phyloP scores from a whole-genome alignment of 2,329 filamentous ascomycete genomes.

The Geosmithia morbida region DNA sequence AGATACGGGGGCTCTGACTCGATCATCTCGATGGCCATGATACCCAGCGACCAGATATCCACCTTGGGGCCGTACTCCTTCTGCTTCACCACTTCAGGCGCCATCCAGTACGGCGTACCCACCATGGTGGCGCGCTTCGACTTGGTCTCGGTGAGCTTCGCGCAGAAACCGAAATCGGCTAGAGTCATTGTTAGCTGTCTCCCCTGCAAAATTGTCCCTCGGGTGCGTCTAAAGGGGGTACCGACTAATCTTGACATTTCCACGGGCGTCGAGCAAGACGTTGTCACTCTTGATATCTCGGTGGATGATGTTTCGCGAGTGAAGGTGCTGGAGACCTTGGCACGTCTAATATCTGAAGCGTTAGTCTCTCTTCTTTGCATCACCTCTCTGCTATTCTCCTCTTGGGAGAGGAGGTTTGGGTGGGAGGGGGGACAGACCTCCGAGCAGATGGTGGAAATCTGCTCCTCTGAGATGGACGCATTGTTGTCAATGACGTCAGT shows the following conservation, averaged over 20 bases:
- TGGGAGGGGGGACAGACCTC: constrained; percentile 50
- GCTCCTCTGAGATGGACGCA: constrained; percentile 80
- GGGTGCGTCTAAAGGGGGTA: constrained; percentile 9
- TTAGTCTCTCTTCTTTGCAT: constrained; percentile 6
- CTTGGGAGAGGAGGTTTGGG: neutral
- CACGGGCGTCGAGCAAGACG: constrained; percentile 82
- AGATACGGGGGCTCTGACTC: constrained; percentile 96
- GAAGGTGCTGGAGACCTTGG: constrained; percentile 84
- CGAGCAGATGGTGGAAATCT: constrained; percentile 92
- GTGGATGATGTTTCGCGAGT: constrained; percentile 94
- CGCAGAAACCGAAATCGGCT: constrained; percentile 99
- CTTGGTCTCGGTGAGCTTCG: constrained; percentile 93
- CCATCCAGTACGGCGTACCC: constrained; percentile 99
- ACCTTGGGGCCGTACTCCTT: constrained; percentile 98
- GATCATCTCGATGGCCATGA: constrained; percentile 99
- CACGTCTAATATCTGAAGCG: constrained; percentile 53
- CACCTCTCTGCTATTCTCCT: neutral
- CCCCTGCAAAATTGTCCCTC: neutral
- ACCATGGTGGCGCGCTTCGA: constrained; percentile 98
- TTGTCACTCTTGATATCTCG: constrained; percentile 99
- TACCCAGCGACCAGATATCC: constrained; percentile 96
- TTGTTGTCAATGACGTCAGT: constrained; percentile 99
- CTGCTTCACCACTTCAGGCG: constrained; percentile 96
- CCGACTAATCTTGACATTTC: constrained; percentile 95
- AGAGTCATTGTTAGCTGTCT: constrained; percentile 15